Percentiles rank a stretch among this genome's conserved stretches.
Evolutionary conservation across 2,329 filamentous ascomycete species (phyloP).

Genomic region (Ambrosiella xylebori): DNA sequence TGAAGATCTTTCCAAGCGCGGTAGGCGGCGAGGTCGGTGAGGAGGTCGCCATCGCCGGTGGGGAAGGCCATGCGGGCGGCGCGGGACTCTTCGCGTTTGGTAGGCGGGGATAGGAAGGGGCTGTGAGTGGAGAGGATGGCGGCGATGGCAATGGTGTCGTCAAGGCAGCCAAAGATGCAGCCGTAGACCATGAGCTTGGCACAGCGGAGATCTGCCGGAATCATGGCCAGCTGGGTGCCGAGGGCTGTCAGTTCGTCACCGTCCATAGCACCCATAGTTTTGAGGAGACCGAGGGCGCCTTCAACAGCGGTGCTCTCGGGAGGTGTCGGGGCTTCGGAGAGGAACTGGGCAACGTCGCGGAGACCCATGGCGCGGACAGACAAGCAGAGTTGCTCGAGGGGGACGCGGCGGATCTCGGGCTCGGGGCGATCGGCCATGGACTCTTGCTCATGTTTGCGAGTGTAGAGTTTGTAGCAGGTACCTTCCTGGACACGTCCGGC

Average conservation of each 20-base stretch:
- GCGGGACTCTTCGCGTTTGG: slow-evolving; percentile 62
- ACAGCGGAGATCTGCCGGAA: slow-evolving; percentile 81
- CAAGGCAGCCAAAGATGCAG: slow-evolving; percentile 79
- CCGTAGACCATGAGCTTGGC: slow-evolving; percentile 94
- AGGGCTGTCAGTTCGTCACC: slow-evolving; percentile 77
- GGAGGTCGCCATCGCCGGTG: slow-evolving; percentile 63
- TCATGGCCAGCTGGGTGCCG: slow-evolving; percentile 82
- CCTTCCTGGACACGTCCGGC: slow-evolving; percentile 85
- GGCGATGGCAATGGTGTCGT: slow-evolving; percentile 74
- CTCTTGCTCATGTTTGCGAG: slow-evolving; percentile 55
- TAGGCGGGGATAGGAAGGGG: slow-evolving; percentile 66
- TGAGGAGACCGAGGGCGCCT: slow-evolving; percentile 61
- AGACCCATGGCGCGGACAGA: slow-evolving; percentile 93
- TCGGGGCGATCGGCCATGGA: slow-evolving; percentile 81
- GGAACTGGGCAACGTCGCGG: slow-evolving; percentile 60
- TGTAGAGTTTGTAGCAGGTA: slow-evolving; percentile 90
- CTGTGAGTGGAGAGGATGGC: slow-evolving; percentile 79
- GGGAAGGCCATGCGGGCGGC: slow-evolving; percentile 60
- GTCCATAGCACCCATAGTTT: slow-evolving; percentile 75
- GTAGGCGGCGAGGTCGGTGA: slow-evolving; percentile 74
- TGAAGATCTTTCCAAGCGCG: slow-evolving; percentile 62
- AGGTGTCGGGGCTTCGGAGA: slow-evolving; percentile 74
- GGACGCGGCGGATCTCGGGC: slow-evolving; percentile 83
- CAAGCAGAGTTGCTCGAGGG: slow-evolving; percentile 82
- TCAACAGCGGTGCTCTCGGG: slow-evolving; percentile 74